Conservation (phyloP, 495 filamentous ascomycete species). For the Letharia columbiana region DNA sequence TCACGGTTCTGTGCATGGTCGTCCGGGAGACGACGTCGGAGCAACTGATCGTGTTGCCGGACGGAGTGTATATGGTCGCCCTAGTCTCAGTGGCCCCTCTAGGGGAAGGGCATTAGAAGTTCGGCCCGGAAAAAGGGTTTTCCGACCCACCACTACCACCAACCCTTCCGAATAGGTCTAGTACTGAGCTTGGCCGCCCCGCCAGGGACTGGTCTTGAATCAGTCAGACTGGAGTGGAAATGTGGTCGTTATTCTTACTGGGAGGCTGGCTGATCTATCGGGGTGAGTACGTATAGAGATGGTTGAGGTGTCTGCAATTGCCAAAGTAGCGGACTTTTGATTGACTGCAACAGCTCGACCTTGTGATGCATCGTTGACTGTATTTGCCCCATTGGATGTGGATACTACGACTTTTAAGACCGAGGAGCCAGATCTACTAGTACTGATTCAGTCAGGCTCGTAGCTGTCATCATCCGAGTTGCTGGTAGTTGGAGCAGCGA, state of each 20-base stretch:
- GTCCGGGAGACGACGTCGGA: slow-evolving; percentile 8
- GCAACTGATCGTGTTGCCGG: not conserved
- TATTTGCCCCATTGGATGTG: no score
- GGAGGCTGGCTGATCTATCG: not conserved
- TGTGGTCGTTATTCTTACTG: slow-evolving; percentile 1
- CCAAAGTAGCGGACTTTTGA: no score
- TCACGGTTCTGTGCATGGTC: not conserved
- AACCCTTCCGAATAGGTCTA: no score
- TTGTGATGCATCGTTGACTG: not conserved
- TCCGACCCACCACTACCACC: no score
- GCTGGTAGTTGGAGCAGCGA: not conserved
- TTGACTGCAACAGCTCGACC: not conserved
- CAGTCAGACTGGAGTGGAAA: not conserved
- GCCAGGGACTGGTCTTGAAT: not conserved
- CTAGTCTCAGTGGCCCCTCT: no score
- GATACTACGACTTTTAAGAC: not conserved
- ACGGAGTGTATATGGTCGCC: slow-evolving; percentile 1
- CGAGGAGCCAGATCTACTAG: not conserved
- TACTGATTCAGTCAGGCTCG: not conserved
- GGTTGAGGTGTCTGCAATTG: not conserved
- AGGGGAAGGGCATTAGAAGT: no score
- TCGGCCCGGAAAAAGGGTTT: no score
- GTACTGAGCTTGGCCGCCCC: no score
- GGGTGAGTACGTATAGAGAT: slow-evolving; percentile 4
- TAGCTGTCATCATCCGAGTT: not conserved